Evolutionary conservation across 2,329 filamentous ascomycete genomes (phyloP).

Genomic region (Fusarium stilboides): DNA sequence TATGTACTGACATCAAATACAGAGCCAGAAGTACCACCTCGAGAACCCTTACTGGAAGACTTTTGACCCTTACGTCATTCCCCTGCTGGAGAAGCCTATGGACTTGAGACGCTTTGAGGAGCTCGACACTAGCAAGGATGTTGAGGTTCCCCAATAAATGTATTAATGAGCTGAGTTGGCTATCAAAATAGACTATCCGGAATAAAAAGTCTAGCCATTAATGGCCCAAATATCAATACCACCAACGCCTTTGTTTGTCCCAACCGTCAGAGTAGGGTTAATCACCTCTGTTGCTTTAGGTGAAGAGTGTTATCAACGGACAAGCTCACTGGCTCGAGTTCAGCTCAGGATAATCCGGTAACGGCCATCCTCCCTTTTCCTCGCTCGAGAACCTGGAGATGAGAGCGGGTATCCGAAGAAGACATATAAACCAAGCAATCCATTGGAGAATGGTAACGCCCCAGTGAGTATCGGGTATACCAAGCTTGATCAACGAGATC

Average conservation of each 20-base stretch:
- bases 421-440: slow-evolving; percentile 31
- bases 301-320: background rate
- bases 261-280: background rate
- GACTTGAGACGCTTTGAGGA: slow-evolving; percentile 79
- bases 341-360: slow-evolving; percentile 30
- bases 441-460: slow-evolving; percentile 32
- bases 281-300: background rate
- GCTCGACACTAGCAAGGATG: slow-evolving; percentile 69
- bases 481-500: slow-evolving; percentile 3
- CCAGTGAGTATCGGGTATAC: slow-evolving; percentile 21
- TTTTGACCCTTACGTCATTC: slow-evolving; percentile 81
- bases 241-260: background rate
- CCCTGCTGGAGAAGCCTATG: slow-evolving; percentile 77
- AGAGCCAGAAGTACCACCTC: slow-evolving; percentile 74
- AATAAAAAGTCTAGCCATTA: background rate
- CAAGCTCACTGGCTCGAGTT: background rate
- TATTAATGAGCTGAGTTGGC: background rate
- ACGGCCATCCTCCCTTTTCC: slow-evolving; percentile 30
- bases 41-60: slow-evolving; percentile 83
- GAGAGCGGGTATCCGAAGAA: slow-evolving; percentile 20
- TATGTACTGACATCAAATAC: slow-evolving; percentile 11
- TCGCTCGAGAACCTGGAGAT: slow-evolving; percentile 34
- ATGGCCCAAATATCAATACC: background rate
- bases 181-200: background rate
- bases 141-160: slow-evolving; percentile 56